Evolutionary conservation across 345 rosid genomes (phyloP).

Genomic region (Firmiana major): DNA sequence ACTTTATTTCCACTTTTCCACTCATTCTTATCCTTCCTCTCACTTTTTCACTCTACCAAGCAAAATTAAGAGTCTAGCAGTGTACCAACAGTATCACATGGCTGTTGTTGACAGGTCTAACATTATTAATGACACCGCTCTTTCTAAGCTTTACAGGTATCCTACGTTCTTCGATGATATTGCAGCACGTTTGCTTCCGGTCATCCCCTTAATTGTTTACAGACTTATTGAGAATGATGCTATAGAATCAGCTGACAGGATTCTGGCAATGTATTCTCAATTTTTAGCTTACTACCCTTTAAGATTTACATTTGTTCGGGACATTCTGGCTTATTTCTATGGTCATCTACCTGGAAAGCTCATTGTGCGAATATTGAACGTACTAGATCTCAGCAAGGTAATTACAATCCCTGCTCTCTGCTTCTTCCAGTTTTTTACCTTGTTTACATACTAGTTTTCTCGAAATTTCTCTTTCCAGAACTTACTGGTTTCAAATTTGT

Average conservation of each 20-base stretch:
- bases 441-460: background rate
- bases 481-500: conserved; percentile 15
- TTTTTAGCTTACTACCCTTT: conserved; percentile 84
- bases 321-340: conserved; percentile 91
- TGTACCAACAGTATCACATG: too few relatives aligned
- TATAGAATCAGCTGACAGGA: conserved; percentile 65
- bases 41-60: too few relatives aligned
- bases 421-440: background rate
- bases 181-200: conserved; percentile 86
- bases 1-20: too few relatives aligned
- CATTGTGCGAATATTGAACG: conserved; percentile 61
- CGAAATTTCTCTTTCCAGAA: background rate
- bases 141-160: conserved; percentile 49
- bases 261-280: conserved; percentile 51
- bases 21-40: too few relatives aligned
- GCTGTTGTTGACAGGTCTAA: too few relatives aligned
- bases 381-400: conserved; percentile 91
- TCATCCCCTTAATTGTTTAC: conserved; percentile 86
- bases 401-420: conserved; percentile 8
- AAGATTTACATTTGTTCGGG: conserved; percentile 94
- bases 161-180: conserved; percentile 96
- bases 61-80: too few relatives aligned
- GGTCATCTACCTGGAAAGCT: conserved; percentile 88
- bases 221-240: conserved; percentile 93
- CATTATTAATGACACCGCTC: conserved; percentile 8